These are phyloP conservation scores for Alternaria sp. DNA, from an alignment of 2,329 filamentous ascomycete species.

Conservation along the genomic window DNA sequence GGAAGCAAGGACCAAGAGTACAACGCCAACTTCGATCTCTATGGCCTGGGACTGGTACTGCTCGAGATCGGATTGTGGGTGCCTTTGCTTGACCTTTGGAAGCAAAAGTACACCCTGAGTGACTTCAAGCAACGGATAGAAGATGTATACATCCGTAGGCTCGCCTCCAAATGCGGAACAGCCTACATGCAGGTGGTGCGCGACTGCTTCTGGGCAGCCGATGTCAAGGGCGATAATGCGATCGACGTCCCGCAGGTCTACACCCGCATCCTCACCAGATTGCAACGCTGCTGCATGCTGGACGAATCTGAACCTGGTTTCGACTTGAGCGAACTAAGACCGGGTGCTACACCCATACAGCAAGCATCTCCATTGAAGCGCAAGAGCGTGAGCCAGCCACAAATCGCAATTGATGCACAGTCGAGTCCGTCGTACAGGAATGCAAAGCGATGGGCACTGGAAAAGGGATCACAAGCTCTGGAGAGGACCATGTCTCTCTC, in stretches of 20 bases:
- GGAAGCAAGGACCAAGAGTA: conserved; percentile 40
- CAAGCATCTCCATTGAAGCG: conserved; percentile 43
- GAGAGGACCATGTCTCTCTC: conserved; percentile 47
- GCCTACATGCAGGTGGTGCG: conserved; percentile 79
- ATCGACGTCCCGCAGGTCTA: conserved; percentile 47
- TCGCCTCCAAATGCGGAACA: conserved; percentile 74
- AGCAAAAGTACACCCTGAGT: conserved; percentile 66
- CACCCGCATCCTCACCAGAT: conserved; percentile 57
- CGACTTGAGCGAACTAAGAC: conserved; percentile 40
- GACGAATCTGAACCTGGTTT: conserved; percentile 49
- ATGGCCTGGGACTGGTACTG: conserved; percentile 75
- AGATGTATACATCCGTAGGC: conserved; percentile 68
- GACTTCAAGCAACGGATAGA: conserved; percentile 72
- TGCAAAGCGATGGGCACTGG: conserved; percentile 48
- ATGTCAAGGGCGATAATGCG: conserved; percentile 53
- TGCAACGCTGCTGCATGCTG: conserved; percentile 52
- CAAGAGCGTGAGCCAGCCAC: conserved; percentile 41
- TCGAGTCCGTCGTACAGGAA: conserved; percentile 47
- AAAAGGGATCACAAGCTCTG: conserved; percentile 48
- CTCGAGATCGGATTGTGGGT: conserved; percentile 80
- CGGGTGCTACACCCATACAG: conserved; percentile 32
- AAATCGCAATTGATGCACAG: conserved; percentile 37
- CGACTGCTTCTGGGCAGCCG: conserved; percentile 74
- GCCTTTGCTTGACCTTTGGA: conserved; percentile 66
- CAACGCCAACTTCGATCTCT: conserved; percentile 66